phyloP scores from a whole-genome alignment of 2,329 filamentous ascomycete genomes.

The Talaromyces piceae region DNA sequence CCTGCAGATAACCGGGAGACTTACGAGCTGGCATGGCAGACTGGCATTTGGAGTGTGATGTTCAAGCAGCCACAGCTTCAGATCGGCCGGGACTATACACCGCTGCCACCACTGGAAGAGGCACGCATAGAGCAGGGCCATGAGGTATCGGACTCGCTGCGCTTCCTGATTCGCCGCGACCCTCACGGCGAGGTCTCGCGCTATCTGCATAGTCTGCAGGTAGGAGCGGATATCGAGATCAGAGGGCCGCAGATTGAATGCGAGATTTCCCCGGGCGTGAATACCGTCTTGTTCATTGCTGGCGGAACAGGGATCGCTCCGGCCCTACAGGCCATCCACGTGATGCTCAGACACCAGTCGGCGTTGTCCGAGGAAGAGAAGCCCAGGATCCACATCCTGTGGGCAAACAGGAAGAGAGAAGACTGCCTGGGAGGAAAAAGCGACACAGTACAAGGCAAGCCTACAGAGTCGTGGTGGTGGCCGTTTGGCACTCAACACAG shows the following conservation, averaged over 20 bases:
- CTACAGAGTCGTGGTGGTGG: constrained; percentile 23
- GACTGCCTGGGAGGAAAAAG: constrained; percentile 58
- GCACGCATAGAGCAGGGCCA: constrained; percentile 17
- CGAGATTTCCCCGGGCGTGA: constrained; percentile 47
- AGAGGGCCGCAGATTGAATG: constrained; percentile 73
- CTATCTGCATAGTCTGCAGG: constrained; percentile 61
- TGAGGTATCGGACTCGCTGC: constrained; percentile 38
- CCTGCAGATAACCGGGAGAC: constrained; percentile 27
- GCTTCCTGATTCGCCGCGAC: constrained; percentile 73
- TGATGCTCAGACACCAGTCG: constrained; percentile 39
- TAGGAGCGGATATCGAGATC: constrained; percentile 61
- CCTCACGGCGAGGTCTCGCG: constrained; percentile 75
- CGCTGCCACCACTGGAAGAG: constrained; percentile 54
- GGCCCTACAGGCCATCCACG: constrained; percentile 70
- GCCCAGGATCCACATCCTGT: constrained; percentile 64
- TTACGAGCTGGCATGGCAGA: constrained; percentile 46
- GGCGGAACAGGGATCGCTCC: constrained; percentile 91
- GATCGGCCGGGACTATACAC: constrained; percentile 86
- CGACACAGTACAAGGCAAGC: constrained; percentile 30
- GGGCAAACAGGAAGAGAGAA: constrained; percentile 64
- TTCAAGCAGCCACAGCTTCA: constrained; percentile 92
- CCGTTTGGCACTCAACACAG: constrained; percentile 18
- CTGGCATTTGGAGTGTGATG: constrained; percentile 79
- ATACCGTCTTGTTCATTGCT: constrained; percentile 70
- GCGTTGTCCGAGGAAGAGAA: constrained; percentile 17